phyloP scores from a whole-genome alignment of 2,329 filamentous ascomycete species.

The Diaporthe citrichinensis region DNA sequence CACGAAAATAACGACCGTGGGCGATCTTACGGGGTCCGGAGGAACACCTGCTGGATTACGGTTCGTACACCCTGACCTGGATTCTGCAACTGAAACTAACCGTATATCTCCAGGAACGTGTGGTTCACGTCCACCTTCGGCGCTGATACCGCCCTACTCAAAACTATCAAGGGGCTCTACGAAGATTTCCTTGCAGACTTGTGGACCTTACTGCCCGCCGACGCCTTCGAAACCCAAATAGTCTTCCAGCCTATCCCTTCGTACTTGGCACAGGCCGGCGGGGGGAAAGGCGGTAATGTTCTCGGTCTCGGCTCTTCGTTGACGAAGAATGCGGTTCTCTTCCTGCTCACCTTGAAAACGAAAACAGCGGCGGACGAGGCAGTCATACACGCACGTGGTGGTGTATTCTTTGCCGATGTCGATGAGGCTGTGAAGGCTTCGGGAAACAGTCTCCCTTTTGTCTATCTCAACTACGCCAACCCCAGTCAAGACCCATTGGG shows the following conservation, averaged over 20 bases:
- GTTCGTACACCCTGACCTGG: neutral
- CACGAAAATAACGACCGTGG: constrained; percentile 3
- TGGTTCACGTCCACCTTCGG: constrained; percentile 48
- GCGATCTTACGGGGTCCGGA: neutral
- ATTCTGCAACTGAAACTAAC: neutral
- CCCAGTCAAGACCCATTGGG: constrained; percentile 49
- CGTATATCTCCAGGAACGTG: constrained; percentile 42
- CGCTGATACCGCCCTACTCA: constrained; percentile 53
- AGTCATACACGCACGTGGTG: constrained; percentile 1
- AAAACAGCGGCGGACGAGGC: neutral
- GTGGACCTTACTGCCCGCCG: constrained; percentile 45
- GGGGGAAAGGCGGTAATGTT: constrained; percentile 56
- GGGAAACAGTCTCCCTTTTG: constrained; percentile 37
- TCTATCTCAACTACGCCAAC: constrained; percentile 56
- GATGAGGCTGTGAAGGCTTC: constrained; percentile 48
- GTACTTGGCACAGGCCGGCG: constrained; percentile 46
- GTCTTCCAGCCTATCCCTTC: constrained; percentile 56
- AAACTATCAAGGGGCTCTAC: constrained; percentile 56
- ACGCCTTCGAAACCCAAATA: constrained; percentile 51
- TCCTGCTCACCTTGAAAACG: constrained; percentile 11
- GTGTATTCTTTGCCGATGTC: constrained; percentile 46
- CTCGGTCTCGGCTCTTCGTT: constrained; percentile 51
- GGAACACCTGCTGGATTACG: constrained; percentile 1
- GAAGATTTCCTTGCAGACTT: constrained; percentile 52
- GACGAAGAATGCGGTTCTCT: constrained; percentile 8